Percentiles rank a stretch among this genome's conserved stretches.
Conservation (phyloP, 1,139 yeast genomes). For the Meyerozyma smithsonii region DNA sequence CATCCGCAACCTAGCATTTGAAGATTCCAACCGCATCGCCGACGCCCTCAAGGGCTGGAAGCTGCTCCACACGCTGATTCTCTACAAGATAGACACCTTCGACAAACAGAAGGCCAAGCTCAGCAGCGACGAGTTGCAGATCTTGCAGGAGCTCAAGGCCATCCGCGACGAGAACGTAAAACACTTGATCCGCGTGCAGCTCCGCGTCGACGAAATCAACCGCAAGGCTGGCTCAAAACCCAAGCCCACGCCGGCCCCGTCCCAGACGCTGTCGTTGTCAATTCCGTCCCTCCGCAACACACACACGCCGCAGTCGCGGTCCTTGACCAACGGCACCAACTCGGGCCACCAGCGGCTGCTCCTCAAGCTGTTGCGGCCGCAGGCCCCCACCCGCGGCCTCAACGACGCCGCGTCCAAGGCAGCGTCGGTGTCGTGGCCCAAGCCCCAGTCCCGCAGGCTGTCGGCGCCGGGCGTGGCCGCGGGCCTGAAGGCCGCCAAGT, state of each 20-base stretch:
- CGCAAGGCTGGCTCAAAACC: slow-evolving; percentile 11
- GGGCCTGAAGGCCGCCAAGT: slow-evolving; percentile 12
- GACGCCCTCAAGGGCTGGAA: slow-evolving; percentile 72
- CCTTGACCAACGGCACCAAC: slow-evolving; percentile 9
- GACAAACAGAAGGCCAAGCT: slow-evolving; percentile 39
- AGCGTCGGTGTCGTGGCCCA: slow-evolving; percentile 43
- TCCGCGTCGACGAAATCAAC: slow-evolving; percentile 35
- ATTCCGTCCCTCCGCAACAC: slow-evolving; percentile 26
- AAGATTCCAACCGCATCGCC: slow-evolving; percentile 48
- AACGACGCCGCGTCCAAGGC: slow-evolving; percentile 36
- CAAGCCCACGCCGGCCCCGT: background rate
- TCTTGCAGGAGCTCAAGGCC: slow-evolving; percentile 42
- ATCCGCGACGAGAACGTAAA: slow-evolving; percentile 50
- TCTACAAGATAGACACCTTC: slow-evolving; percentile 51
- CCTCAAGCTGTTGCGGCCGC: slow-evolving; percentile 5
- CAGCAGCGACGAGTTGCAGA: slow-evolving; percentile 36
- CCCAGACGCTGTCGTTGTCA: slow-evolving; percentile 10
- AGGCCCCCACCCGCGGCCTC: slow-evolving; percentile 12
- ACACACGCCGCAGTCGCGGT: slow-evolving; percentile 10
- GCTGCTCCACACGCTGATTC: slow-evolving; percentile 54
- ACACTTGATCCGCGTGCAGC: slow-evolving; percentile 41
- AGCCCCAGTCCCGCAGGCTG: slow-evolving; percentile 13
- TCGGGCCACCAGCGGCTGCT: slow-evolving; percentile 1
- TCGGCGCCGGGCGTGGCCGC: slow-evolving; percentile 7
- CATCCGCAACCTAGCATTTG: slow-evolving; percentile 51